Evolutionary conservation across 1,284 basidiomycete species (phyloP).

Genomic region (Pseudozyma thailandica): DNA sequence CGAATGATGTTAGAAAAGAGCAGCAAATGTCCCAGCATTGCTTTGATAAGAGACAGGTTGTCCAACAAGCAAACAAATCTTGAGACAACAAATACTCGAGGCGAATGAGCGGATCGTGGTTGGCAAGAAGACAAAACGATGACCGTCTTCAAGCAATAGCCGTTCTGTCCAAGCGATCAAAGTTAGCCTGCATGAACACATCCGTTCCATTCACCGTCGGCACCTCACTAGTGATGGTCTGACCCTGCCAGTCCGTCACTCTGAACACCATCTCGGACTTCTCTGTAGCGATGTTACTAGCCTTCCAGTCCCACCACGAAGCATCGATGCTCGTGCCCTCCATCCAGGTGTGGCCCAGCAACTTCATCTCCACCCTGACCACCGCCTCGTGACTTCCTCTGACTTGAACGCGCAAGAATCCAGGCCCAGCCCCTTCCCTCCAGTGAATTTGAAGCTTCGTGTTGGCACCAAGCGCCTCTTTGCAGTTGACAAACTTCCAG

Average conservation of each 20-base stretch:
- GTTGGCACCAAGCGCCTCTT: slow-evolving; percentile 26
- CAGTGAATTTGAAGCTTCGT: slow-evolving; percentile 34
- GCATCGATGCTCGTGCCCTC: slow-evolving; percentile 19
- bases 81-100: too few relatives aligned
- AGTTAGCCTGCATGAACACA: slow-evolving; percentile 32
- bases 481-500: slow-evolving; percentile 46
- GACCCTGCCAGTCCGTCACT: slow-evolving; percentile 45
- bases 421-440: slow-evolving; percentile 22
- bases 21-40: too few relatives aligned
- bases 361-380: slow-evolving; percentile 35
- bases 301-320: slow-evolving; percentile 30
- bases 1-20: too few relatives aligned
- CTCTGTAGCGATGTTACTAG: not conserved
- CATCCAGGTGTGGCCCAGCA: slow-evolving; percentile 3
- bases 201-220: slow-evolving; percentile 22
- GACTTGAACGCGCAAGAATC: slow-evolving; percentile 42
- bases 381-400: slow-evolving; percentile 36
- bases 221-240: slow-evolving; percentile 34
- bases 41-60: too few relatives aligned
- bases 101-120: not conserved
- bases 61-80: too few relatives aligned
- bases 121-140: not conserved
- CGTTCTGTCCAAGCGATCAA: slow-evolving; percentile 12
- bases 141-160: not conserved
- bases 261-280: slow-evolving; percentile 23